These are phyloP conservation scores for Solanum megistacrolobum DNA, from an alignment of 257 asterid species.

Conservation along the genomic window DNA sequence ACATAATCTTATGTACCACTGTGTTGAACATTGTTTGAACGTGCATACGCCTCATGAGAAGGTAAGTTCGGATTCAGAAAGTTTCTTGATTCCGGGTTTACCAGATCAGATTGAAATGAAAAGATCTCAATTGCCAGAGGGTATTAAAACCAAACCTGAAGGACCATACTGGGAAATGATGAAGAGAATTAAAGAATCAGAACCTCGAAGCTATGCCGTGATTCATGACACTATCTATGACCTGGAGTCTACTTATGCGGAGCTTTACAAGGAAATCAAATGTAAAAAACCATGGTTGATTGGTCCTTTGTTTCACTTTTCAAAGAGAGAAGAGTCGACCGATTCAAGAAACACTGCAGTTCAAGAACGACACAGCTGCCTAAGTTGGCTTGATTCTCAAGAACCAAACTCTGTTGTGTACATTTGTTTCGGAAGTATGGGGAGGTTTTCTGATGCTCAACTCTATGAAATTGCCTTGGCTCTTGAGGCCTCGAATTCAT, in stretches of 20 bases:
- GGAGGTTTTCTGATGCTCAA: constrained; percentile 5
- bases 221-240: constrained; percentile 9
- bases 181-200: constrained; percentile 3
- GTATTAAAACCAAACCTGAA: background rate
- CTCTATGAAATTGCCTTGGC: constrained; percentile 9
- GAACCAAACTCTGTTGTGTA: constrained; percentile 2
- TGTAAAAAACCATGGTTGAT: constrained; percentile 6
- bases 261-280: constrained; percentile 1
- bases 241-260: constrained; percentile 17
- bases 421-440: constrained; percentile 16
- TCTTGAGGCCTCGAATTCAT: constrained; percentile 6
- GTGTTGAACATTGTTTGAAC: constrained; percentile 3
- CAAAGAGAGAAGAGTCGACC: background rate
- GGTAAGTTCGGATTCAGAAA: constrained; percentile 15
- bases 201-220: constrained; percentile 8
- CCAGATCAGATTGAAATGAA: constrained; percentile 16
- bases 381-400: constrained; percentile 12
- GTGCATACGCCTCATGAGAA: constrained; percentile 6
- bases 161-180: background rate
- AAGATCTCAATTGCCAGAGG: background rate
- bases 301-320: constrained; percentile 22
- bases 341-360: background rate
- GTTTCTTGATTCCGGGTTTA: constrained; percentile 12
- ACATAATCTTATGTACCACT: background rate
- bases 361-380: background rate